Evolutionary conservation across 768 basidiomycete species (phyloP), one percentile per base, ranked within the genome.

Genomic region (Tephrocybe rancida): DNA sequence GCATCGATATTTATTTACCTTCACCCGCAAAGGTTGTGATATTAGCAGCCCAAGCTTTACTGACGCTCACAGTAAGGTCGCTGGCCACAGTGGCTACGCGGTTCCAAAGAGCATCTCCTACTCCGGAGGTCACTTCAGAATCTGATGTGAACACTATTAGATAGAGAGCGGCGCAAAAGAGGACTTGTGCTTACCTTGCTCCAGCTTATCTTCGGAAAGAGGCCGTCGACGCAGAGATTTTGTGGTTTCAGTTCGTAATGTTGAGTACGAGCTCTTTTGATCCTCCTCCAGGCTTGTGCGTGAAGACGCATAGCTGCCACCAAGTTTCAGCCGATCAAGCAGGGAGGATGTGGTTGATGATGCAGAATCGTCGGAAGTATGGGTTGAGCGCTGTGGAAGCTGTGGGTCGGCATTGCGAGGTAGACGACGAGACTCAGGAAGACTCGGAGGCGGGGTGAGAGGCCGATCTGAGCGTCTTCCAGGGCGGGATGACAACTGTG

Each of bases 31-130:
- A 65, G 16, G 70, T 65, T 18, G 65, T 58, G 18, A 82, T 64
- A 44, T 77, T 80, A 9, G 70, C 56, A 24, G 78, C 70, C 81
- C 82, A 84, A 22, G 83, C 82, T 61, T 81, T 80, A 64, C 76
- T 77, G 3, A 86, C 81, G 61, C 74, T 83, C 47, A 85, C 73
- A 1, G 79, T 83, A 21, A 87, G 67, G 3, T 67, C 73, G 54
- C 72, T 77, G 3, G 85, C 82, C 14, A 78, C 79, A 21, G 71
- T 70, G n/a, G 83, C 73, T 8, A 86, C 79, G 32, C 77, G 76
- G 53, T 71, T 76, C 87, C 87, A 87, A 22, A 85, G 62, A 8
- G 75, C 73, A 44, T 75, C 67, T 34, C 70, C 74, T 30, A 59
- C 39, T 8, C 48, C 57, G 22, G 44, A 21, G 7, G 22, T 25